Evolutionary conservation across 2,329 filamentous ascomycete genomes (phyloP).

Genomic region (Nakataea oryzae): DNA sequence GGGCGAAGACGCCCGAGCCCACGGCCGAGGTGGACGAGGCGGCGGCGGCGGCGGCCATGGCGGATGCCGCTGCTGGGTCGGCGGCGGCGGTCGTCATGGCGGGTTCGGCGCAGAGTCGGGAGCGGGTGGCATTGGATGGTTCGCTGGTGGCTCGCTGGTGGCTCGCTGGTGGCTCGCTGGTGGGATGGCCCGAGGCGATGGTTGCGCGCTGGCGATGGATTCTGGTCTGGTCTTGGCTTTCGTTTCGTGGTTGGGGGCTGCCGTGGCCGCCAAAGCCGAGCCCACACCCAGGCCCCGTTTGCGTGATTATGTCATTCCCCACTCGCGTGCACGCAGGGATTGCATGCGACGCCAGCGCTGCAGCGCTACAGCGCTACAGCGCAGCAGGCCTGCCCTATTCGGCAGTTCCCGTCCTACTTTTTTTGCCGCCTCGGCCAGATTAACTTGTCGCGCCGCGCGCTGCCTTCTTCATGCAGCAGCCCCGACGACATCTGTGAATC

Average conservation of each 20-base stretch:
- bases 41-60: neutral
- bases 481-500: neutral
- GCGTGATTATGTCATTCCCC: neutral
- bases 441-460: too few species aligned
- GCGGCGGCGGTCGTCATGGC: neutral
- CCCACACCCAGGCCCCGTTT: neutral
- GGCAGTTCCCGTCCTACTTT: too few species aligned
- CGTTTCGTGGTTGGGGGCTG: too few species aligned
- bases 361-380: neutral
- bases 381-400: neutral
- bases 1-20: conserved; percentile 70
- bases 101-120: neutral
- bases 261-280: neutral
- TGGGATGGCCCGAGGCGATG: neutral
- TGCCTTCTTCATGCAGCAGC: neutral
- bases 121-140: neutral
- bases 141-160: neutral
- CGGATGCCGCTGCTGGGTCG: conserved; percentile 2
- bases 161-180: neutral
- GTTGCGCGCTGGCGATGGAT: neutral
- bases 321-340: neutral
- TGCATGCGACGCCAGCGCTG: neutral
- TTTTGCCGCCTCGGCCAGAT: too few species aligned
- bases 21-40: conserved; percentile 41
- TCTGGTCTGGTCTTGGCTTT: too few species aligned